Evolutionary conservation across 1,139 yeast species (phyloP).

Genomic region (Geotrichum siamense): DNA sequence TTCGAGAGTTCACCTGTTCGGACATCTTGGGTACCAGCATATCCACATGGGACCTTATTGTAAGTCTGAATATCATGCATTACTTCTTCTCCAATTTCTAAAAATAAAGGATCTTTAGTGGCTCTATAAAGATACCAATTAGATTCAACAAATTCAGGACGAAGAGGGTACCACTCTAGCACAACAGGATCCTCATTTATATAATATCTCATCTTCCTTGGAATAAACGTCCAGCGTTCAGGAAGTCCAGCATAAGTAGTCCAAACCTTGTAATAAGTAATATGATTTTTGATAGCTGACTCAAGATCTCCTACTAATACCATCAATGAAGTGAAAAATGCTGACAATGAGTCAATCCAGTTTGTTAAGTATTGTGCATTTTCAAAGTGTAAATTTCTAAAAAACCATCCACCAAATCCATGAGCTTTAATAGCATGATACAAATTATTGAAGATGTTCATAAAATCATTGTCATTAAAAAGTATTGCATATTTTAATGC

Average conservation of each 20-base stretch:
- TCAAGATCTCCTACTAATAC: constrained; percentile 69
- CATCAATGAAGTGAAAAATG: constrained; percentile 82
- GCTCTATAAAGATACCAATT: constrained; percentile 79
- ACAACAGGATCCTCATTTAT: constrained; percentile 24
- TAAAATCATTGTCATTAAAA: constrained; percentile 58
- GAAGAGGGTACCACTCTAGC: constrained; percentile 83
- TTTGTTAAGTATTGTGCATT: constrained; percentile 47
- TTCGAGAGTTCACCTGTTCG: constrained; percentile 57
- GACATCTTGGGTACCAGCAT: constrained; percentile 69
- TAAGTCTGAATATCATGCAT: constrained; percentile 47
- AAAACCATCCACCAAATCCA: constrained; percentile 49
- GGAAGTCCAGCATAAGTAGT: constrained; percentile 73
- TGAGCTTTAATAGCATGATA: constrained; percentile 51
- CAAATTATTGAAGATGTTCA: constrained; percentile 51
- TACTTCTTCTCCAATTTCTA: constrained; percentile 64
- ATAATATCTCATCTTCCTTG: not conserved
- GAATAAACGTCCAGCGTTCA: constrained; percentile 65
- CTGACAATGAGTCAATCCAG: constrained; percentile 84
- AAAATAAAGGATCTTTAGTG: constrained; percentile 76
- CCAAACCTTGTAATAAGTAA: constrained; percentile 73
- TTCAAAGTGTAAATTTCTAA: constrained; percentile 50
- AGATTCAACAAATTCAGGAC: constrained; percentile 89
- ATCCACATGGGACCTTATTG: constrained; percentile 65
- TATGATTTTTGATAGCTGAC: constrained; percentile 58
- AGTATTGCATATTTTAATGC: constrained; percentile 70